These are phyloP conservation scores for Diophrys appendiculata DNA, from an alignment of 73 alveolate genomes.

Conservation along the genomic window DNA sequence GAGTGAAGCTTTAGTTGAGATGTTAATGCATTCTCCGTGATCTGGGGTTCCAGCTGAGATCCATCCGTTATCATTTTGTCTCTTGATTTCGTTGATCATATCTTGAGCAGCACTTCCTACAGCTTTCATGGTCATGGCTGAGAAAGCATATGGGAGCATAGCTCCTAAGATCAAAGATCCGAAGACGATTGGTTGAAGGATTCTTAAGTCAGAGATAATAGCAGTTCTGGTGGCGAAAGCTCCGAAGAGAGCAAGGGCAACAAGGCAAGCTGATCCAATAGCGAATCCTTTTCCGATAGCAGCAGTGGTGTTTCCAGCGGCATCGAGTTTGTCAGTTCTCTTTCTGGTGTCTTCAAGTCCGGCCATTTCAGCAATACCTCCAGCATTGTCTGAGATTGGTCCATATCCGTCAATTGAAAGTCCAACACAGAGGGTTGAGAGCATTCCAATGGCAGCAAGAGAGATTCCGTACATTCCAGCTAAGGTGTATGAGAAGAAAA, in stretches of 20 bases:
- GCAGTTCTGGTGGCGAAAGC: constrained; percentile 77
- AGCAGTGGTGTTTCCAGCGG: constrained; percentile 82
- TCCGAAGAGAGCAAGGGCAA: constrained; percentile 70
- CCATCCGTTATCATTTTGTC: constrained; percentile 39
- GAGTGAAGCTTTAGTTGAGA: constrained; percentile 75
- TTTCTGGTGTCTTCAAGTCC: constrained; percentile 67
- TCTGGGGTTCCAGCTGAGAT: constrained; percentile 63
- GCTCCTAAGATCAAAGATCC: constrained; percentile 86
- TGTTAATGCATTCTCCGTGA: constrained; percentile 63
- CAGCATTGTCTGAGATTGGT: constrained; percentile 81
- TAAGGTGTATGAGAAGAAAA: constrained; percentile 60
- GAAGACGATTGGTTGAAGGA: constrained; percentile 77
- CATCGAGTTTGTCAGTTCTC: constrained; percentile 73
- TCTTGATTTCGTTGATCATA: constrained; percentile 69
- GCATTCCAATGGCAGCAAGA: constrained; percentile 77
- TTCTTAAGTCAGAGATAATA: constrained; percentile 60
- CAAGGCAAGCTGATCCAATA: constrained; percentile 80
- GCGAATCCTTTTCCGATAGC: constrained; percentile 82
- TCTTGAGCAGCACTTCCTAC: constrained; percentile 78
- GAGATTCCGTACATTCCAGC: constrained; percentile 75
- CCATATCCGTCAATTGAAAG: constrained; percentile 79
- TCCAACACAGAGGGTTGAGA: constrained; percentile 64
- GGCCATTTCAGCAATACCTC: constrained; percentile 83
- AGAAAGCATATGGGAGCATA: constrained; percentile 85
- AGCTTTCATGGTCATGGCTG: constrained; percentile 77